A percentile compares a stretch with the other conserved stretches of the same genome.
Conservation (phyloP, 1,139 yeast species). For the Hemisphaericaspora xylanilytica region DNA sequence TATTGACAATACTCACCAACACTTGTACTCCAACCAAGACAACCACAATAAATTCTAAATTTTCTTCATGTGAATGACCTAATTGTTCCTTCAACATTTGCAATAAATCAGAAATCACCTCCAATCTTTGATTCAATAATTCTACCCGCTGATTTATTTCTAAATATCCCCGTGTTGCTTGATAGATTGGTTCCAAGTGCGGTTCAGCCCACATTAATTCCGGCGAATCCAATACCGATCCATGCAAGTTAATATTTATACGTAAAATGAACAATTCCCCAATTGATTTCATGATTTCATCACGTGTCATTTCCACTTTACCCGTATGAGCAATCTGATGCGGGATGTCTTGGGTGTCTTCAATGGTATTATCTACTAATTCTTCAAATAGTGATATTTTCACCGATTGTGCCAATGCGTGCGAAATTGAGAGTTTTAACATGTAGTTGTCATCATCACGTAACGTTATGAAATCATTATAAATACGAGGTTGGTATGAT, state of each 20-base stretch:
- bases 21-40: conserved; percentile 93
- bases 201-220: conserved; percentile 99
- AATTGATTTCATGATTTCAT: conserved; percentile 92
- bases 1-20: conserved; percentile 78
- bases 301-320: conserved; percentile 89
- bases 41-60: conserved; percentile 87
- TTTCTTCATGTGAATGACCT: conserved; percentile 89
- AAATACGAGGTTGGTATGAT: conserved; percentile 91
- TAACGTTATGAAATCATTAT: conserved; percentile 89
- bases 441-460: conserved; percentile 89
- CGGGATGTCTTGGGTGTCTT: conserved; percentile 95
- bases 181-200: conserved; percentile 93
- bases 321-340: conserved; percentile 94
- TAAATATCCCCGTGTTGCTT: conserved; percentile 90
- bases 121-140: conserved; percentile 82
- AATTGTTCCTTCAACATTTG: conserved; percentile 96
- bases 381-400: conserved; percentile 94
- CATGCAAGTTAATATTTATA: conserved; percentile 88
- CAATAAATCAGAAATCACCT: conserved; percentile 86
- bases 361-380: conserved; percentile 91
- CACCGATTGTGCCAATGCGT: conserved; percentile 89
- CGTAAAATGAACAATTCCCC: conserved; percentile 92
- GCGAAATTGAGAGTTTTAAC: conserved; percentile 85
- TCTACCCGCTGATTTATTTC: conserved; percentile 93
- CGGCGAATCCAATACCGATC: conserved; percentile 92